Evolutionary conservation across 176 grass and related monocot genomes (phyloP).

Genomic region (Oryza glumipatula): DNA sequence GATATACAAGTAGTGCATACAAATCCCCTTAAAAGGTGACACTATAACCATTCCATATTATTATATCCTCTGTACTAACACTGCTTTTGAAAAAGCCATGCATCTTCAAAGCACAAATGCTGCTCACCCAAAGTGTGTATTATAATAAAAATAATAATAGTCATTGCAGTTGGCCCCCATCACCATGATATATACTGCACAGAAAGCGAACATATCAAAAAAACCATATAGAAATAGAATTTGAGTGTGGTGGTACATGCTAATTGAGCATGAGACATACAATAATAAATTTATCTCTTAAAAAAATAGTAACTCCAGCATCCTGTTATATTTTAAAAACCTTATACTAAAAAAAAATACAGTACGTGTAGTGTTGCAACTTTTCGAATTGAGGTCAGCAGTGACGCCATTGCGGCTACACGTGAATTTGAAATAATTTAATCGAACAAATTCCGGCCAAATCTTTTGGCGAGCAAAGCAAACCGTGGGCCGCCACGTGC

Average conservation of each 20-base stretch:
- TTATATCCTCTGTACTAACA: neutral
- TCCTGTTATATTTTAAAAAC: neutral
- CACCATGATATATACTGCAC: neutral
- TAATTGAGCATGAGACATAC: neutral
- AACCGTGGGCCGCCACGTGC: neutral
- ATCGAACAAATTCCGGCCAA: neutral
- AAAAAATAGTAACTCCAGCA: neutral
- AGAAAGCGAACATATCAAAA: neutral
- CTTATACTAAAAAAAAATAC: neutral
- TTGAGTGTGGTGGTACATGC: neutral
- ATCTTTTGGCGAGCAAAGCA: neutral
- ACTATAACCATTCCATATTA: too few species aligned
- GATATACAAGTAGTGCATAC: neutral
- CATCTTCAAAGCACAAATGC: neutral
- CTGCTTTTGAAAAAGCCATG: neutral
- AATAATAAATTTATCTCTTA: too few species aligned
- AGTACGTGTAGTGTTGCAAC: neutral
- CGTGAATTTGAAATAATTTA: neutral
- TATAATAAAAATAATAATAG: neutral
- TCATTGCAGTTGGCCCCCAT: neutral
- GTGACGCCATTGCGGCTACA: slow-evolving; percentile 24
- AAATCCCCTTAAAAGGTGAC: too few species aligned
- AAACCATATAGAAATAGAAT: neutral
- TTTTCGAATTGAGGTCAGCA: slow-evolving; percentile 49
- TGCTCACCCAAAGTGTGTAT: neutral